A percentile compares a stretch with the other conserved stretches of the same genome.
These are phyloP conservation scores for Coleophoma crateriformis DNA, from an alignment of 2,329 filamentous ascomycete genomes.

Conservation along the genomic window DNA sequence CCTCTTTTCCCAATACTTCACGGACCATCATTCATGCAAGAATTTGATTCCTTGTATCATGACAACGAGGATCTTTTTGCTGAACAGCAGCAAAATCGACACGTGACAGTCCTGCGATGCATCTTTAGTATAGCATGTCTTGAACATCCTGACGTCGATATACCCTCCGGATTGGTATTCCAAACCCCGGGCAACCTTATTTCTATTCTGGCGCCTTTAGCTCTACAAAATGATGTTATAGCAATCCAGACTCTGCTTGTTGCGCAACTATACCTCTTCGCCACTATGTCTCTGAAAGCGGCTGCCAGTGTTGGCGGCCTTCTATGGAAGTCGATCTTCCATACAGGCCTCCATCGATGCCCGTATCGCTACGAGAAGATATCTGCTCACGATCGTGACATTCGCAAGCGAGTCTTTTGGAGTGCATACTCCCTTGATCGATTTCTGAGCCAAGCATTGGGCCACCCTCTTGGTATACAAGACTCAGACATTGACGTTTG, in stretches of 20 bases:
- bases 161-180: background rate
- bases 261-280: conserved; percentile 41
- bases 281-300: conserved; percentile 40
- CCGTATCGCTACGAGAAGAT: conserved; percentile 43
- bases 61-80: background rate
- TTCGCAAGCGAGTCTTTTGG: conserved; percentile 36
- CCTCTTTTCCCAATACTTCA: conserved; percentile 46
- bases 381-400: conserved; percentile 21
- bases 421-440: conserved; percentile 32
- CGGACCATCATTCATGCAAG: conserved; percentile 40
- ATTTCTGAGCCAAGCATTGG: conserved; percentile 29
- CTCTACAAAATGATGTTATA: conserved; percentile 32
- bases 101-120: background rate
- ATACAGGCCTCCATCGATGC: conserved; percentile 45
- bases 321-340: conserved; percentile 39
- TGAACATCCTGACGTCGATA: background rate
- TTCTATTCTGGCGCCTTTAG: background rate
- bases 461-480: conserved; percentile 28
- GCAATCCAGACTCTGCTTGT: conserved; percentile 43
- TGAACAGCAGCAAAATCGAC: background rate
- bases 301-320: conserved; percentile 43
- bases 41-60: conserved; percentile 38
- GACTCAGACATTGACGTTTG: conserved; percentile 34
- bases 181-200: background rate
- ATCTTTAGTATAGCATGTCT: background rate